Evolutionary conservation across 139 green algal species (phyloP).

Genomic region (Chlorella ohadii): DNA sequence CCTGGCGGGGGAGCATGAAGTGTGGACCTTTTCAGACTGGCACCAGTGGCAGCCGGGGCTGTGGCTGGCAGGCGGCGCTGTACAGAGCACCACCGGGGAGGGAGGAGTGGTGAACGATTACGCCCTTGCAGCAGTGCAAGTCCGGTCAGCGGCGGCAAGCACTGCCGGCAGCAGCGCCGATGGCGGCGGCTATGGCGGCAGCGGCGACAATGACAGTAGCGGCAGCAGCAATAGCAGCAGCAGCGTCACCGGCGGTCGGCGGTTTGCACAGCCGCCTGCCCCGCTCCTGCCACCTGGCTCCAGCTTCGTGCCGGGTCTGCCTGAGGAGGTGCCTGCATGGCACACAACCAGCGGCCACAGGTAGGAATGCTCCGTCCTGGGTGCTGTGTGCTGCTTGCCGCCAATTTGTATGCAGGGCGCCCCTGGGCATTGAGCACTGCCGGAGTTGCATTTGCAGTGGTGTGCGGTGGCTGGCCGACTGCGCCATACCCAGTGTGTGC

Average conservation of each 20-base stretch:
- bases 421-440: no score
- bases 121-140: neutral
- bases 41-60: slow-evolving; percentile 18
- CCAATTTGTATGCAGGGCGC: no score
- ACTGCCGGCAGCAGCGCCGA: neutral
- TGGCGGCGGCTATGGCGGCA: neutral
- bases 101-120: slow-evolving; percentile 5
- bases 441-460: no score
- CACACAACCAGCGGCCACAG: slow-evolving; percentile 51
- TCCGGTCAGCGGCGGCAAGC: neutral
- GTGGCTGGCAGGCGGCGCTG: slow-evolving; percentile 6
- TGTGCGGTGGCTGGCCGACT: no score
- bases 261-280: slow-evolving; percentile 17
- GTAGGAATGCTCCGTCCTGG: neutral
- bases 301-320: neutral
- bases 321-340: slow-evolving; percentile 36
- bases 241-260: neutral
- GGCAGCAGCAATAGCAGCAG: slow-evolving; percentile 1
- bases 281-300: slow-evolving; percentile 8
- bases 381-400: no score
- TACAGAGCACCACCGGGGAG: slow-evolving; percentile 14
- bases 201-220: neutral
- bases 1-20: slow-evolving; percentile 4
- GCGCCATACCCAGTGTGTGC: no score
- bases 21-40: slow-evolving; percentile 13